Conservation (phyloP, 805 yeast species). For the Babjeviella inositovora region DNA sequence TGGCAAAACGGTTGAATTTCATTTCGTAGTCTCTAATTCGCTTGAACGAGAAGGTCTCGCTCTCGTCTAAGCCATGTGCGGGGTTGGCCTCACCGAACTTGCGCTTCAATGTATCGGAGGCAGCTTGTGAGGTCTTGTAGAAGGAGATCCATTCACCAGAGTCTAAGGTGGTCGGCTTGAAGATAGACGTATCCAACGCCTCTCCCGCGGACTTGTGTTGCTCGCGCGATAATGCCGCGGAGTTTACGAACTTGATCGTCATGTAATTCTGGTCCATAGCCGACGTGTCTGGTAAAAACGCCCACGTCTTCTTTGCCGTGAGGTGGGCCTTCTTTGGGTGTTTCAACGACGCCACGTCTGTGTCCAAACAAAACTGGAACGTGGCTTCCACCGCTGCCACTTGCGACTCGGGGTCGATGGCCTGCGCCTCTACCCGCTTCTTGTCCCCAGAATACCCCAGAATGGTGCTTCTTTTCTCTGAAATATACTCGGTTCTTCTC, state of each 20-base stretch:
- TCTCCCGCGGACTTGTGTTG: constrained; percentile 13
- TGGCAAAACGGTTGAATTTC: constrained; percentile 27
- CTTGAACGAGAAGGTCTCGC: constrained; percentile 29
- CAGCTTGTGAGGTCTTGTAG: constrained; percentile 30
- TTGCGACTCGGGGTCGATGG: constrained; percentile 45
- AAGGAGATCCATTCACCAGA: constrained; percentile 65
- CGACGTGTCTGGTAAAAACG: constrained; percentile 80
- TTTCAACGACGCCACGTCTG: constrained; percentile 26
- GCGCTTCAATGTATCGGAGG: constrained; percentile 18
- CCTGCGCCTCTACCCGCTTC: constrained; percentile 8
- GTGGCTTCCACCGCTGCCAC: constrained; percentile 60
- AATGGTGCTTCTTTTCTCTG: constrained; percentile 1
- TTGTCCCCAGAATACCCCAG: constrained; percentile 1
- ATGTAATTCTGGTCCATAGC: constrained; percentile 68
- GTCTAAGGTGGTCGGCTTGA: constrained; percentile 56
- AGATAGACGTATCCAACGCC: constrained; percentile 40
- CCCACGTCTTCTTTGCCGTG: constrained; percentile 66
- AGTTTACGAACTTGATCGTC: constrained; percentile 44
- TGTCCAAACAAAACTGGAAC: constrained; percentile 44
- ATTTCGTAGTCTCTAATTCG: constrained; percentile 74
- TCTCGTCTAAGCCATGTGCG: constrained; percentile 12
- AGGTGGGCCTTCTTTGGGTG: constrained; percentile 72
- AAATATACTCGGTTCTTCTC: constrained; percentile 87
- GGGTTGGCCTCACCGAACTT: constrained; percentile 24
- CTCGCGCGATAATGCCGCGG: constrained; percentile 15